Percentiles rank a stretch among this genome's conserved stretches.
Evolutionary conservation across 345 rosid species (phyloP).

Genomic region (Euclidium syriacum): DNA sequence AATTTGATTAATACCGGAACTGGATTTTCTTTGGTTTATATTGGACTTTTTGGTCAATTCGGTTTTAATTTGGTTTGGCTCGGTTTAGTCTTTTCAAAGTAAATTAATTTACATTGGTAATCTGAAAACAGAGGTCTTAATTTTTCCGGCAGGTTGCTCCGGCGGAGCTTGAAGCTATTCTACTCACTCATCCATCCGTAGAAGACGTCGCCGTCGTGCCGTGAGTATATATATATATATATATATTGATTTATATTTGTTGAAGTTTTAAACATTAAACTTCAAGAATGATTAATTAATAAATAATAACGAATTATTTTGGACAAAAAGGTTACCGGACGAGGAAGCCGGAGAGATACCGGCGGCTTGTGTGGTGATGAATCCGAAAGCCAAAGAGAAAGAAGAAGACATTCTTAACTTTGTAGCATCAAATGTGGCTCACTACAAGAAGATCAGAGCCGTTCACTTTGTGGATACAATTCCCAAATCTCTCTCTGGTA

Average conservation of each 20-base stretch:
- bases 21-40: background rate
- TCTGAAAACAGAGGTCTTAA: background rate
- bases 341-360: conserved; percentile 98
- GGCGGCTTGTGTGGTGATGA: conserved; percentile 77
- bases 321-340: conserved; percentile 56
- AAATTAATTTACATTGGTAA: background rate
- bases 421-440: conserved; percentile 75
- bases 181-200: conserved; percentile 63
- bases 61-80: background rate
- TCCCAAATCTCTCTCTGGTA: conserved; percentile 89
- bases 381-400: conserved; percentile 45
- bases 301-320: background rate
- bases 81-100: background rate
- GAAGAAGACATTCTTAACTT: conserved; percentile 66
- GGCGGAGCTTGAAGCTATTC: conserved; percentile 80
- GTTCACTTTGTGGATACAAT: conserved; percentile 71
- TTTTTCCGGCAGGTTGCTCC: conserved; percentile 70
- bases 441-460: conserved; percentile 74
- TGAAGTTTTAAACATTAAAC: background rate
- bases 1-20: no score
- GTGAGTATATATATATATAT: conserved; percentile 37
- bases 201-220: conserved; percentile 91
- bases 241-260: background rate
- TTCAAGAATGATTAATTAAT: background rate
- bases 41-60: no score